phyloP scores from a whole-genome alignment of 768 basidiomycete species.

The Albatrellus ellisii region DNA sequence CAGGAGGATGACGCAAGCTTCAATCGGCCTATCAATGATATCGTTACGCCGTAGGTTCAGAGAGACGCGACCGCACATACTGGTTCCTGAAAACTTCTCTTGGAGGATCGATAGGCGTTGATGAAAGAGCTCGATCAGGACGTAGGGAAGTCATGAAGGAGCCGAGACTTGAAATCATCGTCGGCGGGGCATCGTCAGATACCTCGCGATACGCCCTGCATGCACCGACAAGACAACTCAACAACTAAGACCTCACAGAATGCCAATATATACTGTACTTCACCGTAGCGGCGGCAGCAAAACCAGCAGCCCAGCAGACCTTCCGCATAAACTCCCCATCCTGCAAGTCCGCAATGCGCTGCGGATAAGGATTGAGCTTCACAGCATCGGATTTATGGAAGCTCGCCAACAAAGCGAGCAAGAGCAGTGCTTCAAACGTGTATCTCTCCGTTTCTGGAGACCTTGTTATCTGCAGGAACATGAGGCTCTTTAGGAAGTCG shows the following conservation, averaged over 20 bases:
- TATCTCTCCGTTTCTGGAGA: slow-evolving; percentile 39
- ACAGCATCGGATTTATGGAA: slow-evolving; percentile 65
- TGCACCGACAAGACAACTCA: no score
- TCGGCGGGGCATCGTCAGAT: slow-evolving; percentile 37
- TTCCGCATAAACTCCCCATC: slow-evolving; percentile 42
- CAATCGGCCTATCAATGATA: slow-evolving; percentile 36
- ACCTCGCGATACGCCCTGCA: slow-evolving; percentile 50
- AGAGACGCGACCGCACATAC: slow-evolving; percentile 19
- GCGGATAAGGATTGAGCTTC: slow-evolving; percentile 53
- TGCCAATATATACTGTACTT: slow-evolving; percentile 23
- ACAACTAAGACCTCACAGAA: not conserved
- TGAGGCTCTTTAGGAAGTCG: not conserved
- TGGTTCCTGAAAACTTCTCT: slow-evolving; percentile 44
- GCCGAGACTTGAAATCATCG: slow-evolving; percentile 35
- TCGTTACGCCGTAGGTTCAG: not conserved
- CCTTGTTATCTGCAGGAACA: slow-evolving; percentile 36
- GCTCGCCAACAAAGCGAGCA: slow-evolving; percentile 52
- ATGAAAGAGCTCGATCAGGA: slow-evolving; percentile 38
- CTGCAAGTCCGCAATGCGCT: slow-evolving; percentile 31
- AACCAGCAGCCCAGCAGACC: slow-evolving; percentile 43
- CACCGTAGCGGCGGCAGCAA: slow-evolving; percentile 34
- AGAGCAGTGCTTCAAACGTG: slow-evolving; percentile 44
- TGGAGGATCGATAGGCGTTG: slow-evolving; percentile 32
- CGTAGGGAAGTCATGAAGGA: slow-evolving; percentile 38
- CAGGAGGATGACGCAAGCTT: slow-evolving; percentile 43